phyloP scores from a whole-genome alignment of 2,329 filamentous ascomycete species.

The Orbilia quercus region DNA sequence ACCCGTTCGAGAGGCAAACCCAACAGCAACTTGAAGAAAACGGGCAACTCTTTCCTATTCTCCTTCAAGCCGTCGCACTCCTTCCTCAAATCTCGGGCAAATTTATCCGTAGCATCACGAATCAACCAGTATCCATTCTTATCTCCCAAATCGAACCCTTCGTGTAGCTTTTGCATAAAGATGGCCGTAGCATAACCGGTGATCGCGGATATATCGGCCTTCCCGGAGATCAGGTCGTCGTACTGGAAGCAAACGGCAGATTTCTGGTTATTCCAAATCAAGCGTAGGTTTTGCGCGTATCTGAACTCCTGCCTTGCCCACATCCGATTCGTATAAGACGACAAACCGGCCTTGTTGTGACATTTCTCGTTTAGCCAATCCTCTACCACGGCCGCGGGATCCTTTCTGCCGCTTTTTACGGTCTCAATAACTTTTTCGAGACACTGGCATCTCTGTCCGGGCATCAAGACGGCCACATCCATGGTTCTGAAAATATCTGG shows the following conservation, averaged over 20 bases:
- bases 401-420: constrained; percentile 17
- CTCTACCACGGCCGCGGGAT: constrained; percentile 30
- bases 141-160: constrained; percentile 50
- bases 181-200: constrained; percentile 49
- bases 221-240: constrained; percentile 46
- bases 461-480: constrained; percentile 52
- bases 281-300: constrained; percentile 41
- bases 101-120: constrained; percentile 47
- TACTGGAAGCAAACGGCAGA: constrained; percentile 49
- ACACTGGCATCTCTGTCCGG: constrained; percentile 40
- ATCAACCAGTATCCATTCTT: constrained; percentile 49
- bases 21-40: constrained; percentile 44
- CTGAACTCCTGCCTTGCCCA: constrained; percentile 55
- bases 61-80: constrained; percentile 47
- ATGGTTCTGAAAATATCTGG: constrained; percentile 54
- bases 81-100: constrained; percentile 39
- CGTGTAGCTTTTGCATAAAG: constrained; percentile 52
- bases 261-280: constrained; percentile 51
- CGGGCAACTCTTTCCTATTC: constrained; percentile 43
- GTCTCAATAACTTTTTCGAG: constrained; percentile 38
- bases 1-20: constrained; percentile 44
- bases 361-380: constrained; percentile 45
- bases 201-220: constrained; percentile 50
- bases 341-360: constrained; percentile 52
- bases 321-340: constrained; percentile 55